Conservation (phyloP, 2,329 filamentous ascomycete genomes). For the Amauroascus verrucosus region DNA sequence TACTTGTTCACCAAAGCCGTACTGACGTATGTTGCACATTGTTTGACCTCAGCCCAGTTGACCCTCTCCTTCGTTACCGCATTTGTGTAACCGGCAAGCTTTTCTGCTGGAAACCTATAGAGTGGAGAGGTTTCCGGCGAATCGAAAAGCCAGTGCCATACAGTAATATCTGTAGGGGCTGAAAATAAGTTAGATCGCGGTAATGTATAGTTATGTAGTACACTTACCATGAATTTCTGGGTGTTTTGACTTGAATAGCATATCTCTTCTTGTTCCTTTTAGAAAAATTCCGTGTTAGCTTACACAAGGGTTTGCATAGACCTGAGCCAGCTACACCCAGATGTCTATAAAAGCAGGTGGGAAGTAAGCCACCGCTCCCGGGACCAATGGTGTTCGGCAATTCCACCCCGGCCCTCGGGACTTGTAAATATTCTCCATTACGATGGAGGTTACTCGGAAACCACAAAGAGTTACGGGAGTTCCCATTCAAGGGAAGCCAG, state of each 20-base stretch:
- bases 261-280: background rate
- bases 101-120: constrained; percentile 27
- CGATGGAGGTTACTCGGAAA: background rate
- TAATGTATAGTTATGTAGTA: background rate
- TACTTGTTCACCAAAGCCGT: constrained; percentile 49
- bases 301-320: no score
- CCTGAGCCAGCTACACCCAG: no score
- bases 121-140: constrained; percentile 35
- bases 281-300: no score
- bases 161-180: constrained; percentile 46
- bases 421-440: background rate
- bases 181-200: background rate
- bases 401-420: background rate
- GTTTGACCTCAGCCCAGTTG: constrained; percentile 48
- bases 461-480: background rate
- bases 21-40: constrained; percentile 48
- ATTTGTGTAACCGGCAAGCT: constrained; percentile 49
- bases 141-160: constrained; percentile 55
- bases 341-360: no score
- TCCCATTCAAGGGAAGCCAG: no score
- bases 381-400: background rate
- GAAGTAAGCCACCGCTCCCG: background rate
- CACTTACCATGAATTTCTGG: constrained; percentile 8
- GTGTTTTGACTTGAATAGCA: constrained; percentile 10
- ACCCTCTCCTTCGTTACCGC: constrained; percentile 50